phyloP scores from a whole-genome alignment of 2,329 filamentous ascomycete species.

The Hypoxylon sp. region DNA sequence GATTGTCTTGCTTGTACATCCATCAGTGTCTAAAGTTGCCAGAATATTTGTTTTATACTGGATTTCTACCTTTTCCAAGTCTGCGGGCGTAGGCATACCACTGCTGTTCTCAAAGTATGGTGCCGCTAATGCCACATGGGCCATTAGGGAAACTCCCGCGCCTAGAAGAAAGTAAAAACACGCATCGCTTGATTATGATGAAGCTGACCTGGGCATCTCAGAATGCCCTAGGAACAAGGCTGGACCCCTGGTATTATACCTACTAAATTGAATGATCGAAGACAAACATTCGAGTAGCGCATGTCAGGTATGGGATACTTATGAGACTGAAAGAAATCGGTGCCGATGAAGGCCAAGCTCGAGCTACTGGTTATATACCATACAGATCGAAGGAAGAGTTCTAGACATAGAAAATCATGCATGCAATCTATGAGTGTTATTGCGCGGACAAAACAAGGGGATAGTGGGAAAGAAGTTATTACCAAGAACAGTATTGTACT shows the following conservation, averaged over 20 bases:
- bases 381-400: no score
- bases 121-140: not conserved
- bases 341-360: no score
- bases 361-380: no score
- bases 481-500: no score
- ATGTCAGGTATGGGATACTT: not conserved
- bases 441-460: no score
- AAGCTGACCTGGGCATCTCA: not conserved
- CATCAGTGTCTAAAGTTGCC: slow-evolving; percentile 9
- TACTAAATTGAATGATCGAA: not conserved
- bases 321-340: no score
- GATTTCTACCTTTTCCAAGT: slow-evolving; percentile 28
- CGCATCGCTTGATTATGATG: slow-evolving; percentile 13
- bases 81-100: slow-evolving; percentile 28
- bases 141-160: slow-evolving; percentile 1
- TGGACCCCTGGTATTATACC: not conserved
- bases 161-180: not conserved
- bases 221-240: not conserved
- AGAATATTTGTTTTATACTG: slow-evolving; percentile 28
- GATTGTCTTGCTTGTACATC: slow-evolving; percentile 31
- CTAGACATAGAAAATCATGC: no score
- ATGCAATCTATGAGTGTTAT: no score
- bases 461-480: no score
- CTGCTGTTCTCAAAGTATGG: slow-evolving; percentile 15
- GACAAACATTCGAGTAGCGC: not conserved